Conservation (phyloP, 2,329 filamentous ascomycete species). For the Aureobasidium sp. region DNA sequence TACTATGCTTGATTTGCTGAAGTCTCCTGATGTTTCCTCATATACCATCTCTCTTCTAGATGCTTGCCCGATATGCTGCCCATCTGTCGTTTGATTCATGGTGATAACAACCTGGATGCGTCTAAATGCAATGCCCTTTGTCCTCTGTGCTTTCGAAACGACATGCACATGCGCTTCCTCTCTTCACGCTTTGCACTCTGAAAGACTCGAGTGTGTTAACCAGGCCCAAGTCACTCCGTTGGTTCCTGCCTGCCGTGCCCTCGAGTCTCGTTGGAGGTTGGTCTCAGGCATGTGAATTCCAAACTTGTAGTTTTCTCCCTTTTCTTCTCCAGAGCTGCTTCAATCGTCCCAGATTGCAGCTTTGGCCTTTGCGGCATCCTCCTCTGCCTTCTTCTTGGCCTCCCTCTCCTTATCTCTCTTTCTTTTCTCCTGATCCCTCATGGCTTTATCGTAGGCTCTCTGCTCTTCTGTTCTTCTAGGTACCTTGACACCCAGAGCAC, state of each 20-base stretch:
- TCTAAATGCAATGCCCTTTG: neutral
- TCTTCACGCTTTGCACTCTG: neutral
- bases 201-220: neutral
- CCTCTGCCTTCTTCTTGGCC: constrained; percentile 54
- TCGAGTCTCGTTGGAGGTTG: too few species aligned
- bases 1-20: neutral
- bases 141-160: neutral
- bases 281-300: neutral
- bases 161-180: neutral
- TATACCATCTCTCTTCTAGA: neutral
- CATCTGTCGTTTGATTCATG: neutral
- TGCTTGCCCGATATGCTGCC: neutral
- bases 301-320: neutral
- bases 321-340: constrained; percentile 9
- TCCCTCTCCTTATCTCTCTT: constrained; percentile 64
- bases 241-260: neutral
- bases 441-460: constrained; percentile 72
- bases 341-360: constrained; percentile 75
- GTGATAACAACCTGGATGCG: neutral
- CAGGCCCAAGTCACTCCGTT: neutral
- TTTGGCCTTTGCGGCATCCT: constrained; percentile 66
- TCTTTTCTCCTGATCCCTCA: constrained; percentile 79
- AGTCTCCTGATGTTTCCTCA: neutral
- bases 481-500: constrained; percentile 72
- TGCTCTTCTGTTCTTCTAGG: constrained; percentile 84